A percentile compares a stretch with the other conserved stretches of the same genome.
Conservation (phyloP, 257 asterid genomes). For the Fraxinus americana region DNA sequence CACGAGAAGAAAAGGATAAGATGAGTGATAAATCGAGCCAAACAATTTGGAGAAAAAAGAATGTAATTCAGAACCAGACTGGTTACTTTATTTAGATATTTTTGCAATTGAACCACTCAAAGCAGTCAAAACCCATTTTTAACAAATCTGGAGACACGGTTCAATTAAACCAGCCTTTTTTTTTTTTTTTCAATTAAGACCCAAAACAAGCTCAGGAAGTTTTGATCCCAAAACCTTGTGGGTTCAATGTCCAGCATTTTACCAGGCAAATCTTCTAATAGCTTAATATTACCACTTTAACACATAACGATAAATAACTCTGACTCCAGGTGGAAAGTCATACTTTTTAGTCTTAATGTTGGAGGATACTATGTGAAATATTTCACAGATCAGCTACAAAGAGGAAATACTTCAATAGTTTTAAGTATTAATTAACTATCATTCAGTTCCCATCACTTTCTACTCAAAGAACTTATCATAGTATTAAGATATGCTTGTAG, state of each 20-base stretch:
- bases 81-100: background rate
- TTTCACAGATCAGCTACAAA: background rate
- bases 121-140: background rate
- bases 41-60: background rate
- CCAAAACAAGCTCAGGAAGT: background rate
- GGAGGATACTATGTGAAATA: background rate
- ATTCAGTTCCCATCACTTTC: background rate
- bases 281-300: background rate
- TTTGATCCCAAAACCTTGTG: background rate
- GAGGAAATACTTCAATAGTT: background rate
- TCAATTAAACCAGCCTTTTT: no score
- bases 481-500: background rate
- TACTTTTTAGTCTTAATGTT: background rate
- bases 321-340: background rate
- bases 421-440: background rate
- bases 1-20: background rate
- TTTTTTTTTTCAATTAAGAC: background rate
- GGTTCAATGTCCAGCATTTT: background rate
- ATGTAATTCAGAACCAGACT: background rate
- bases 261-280: background rate
- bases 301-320: background rate
- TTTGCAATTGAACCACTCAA: background rate
- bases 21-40: background rate
- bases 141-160: no score
- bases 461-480: background rate